Conservation (phyloP, 2,329 filamentous ascomycete species). For the Penicillium freii region DNA sequence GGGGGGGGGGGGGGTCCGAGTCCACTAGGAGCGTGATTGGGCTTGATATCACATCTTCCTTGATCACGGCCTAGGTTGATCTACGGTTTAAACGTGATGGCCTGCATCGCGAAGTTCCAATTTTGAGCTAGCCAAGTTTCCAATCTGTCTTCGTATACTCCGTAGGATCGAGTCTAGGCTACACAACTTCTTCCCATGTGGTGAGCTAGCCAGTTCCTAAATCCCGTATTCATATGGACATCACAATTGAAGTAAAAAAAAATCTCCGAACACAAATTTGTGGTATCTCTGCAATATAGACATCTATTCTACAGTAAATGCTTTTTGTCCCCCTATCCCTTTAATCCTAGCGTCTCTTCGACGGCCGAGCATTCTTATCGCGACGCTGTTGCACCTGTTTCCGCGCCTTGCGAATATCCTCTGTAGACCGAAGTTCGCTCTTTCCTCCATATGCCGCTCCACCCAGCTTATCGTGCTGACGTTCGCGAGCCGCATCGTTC, state of each 20-base stretch:
- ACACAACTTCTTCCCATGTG: constrained; percentile 9
- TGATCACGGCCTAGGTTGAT: neutral
- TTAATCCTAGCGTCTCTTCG: constrained; percentile 49
- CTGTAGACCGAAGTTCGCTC: constrained; percentile 75
- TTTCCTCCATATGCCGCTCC: constrained; percentile 60
- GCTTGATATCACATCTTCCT: constrained; percentile 8
- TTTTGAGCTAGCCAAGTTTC: neutral
- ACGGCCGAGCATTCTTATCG: constrained; percentile 85
- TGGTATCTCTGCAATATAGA: constrained; percentile 22
- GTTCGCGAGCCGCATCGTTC: constrained; percentile 81
- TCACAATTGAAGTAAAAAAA: neutral
- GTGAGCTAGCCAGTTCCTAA: constrained; percentile 3
- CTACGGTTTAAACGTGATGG: constrained; percentile 8
- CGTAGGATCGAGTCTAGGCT: neutral
- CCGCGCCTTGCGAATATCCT: constrained; percentile 82
- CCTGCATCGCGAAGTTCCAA: constrained; percentile 6
- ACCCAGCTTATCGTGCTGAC: constrained; percentile 30
- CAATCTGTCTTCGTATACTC: constrained; percentile 1
- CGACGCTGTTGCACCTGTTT: constrained; percentile 71
- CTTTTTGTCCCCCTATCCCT: neutral
- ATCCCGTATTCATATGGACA: neutral
- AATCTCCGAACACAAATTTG: constrained; percentile 3
- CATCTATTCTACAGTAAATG: constrained; percentile 13
- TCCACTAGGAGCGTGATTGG: constrained; percentile 3
- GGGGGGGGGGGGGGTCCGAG: neutral